Base-by-base conservation (phyloP, 768 basidiomycete species). In the Trametes gibbosa region DNA sequence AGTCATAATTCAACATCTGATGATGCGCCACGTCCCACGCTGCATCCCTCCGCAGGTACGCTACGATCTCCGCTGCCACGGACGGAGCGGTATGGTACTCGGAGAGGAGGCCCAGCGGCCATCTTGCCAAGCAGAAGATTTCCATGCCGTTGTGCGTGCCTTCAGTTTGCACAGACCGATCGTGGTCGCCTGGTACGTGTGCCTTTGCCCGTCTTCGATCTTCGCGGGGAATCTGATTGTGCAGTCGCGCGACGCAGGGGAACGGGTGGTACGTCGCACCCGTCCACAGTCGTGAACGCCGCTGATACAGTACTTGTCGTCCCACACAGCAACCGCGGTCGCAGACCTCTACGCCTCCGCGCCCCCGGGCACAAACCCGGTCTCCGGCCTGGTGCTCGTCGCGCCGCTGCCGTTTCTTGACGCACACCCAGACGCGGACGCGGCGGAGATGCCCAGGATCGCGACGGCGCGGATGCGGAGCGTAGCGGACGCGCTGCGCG, bases 1-100 rank as follows among this genome's bases (percentile, higher is more conserved):
- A 32, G 29, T 32, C 29, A 32, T 35, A 7, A 19, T 3, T 19
- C 24, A 2, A 13, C 16, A 34, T 17, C 50, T 46, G 25, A 6
- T 32, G 16, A 27, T 32, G 25, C n/a, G 14, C 29, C 3, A 14
- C 23, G 32, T 1, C 41, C 46, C 23, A 50, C 35, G 13, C 41
- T 34, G n/a, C 14, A 1, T 10, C 40, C 34, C 32, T 13, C 24
- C 17, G 5, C 34, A 68, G 68, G 62, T 68, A 19, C 66, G 66
- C 13, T 69, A 68, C 50, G 68, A 69, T 40, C 53, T 65, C 23
- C 66, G 68, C 45, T 66, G 66, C 13, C 64, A 65, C 45, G 67
- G 66, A 21, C 47, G 65, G n/a, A 64, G 60, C 14, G 64, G 65
- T 13, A 59, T 51, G 16, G 59, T 53, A 12, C 47, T 24, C 21